A percentile compares a stretch with the other conserved stretches of the same genome.
Evolutionary conservation across 345 rosid genomes (phyloP).

Genomic region (Heritiera fomes): DNA sequence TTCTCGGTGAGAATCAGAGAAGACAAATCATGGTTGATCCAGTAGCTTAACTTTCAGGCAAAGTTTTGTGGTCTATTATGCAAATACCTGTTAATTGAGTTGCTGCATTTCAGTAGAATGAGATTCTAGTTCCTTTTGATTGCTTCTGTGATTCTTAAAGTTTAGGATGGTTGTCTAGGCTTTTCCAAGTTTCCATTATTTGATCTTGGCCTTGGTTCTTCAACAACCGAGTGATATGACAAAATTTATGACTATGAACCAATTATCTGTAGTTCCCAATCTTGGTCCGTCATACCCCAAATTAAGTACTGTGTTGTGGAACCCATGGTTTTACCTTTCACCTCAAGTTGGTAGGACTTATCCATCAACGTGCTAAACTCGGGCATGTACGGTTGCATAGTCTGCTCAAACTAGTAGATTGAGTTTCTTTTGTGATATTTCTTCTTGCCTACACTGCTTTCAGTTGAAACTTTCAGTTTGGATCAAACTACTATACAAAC

Average conservation of each 20-base stretch:
- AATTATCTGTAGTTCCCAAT: neutral
- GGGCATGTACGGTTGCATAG: neutral
- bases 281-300: neutral
- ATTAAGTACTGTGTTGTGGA: neutral
- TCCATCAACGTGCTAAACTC: constrained; percentile 13
- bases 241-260: neutral
- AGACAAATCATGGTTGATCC: constrained; percentile 17
- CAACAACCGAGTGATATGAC: neutral
- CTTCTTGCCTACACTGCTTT: neutral
- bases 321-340: constrained; percentile 14
- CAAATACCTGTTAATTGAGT: neutral
- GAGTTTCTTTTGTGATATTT: neutral
- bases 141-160: constrained; percentile 12
- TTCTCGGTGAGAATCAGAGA: neutral
- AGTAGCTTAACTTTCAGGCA: neutral
- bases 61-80: neutral
- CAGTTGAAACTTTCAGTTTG: constrained; percentile 4
- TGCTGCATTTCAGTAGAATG: neutral
- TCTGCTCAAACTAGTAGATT: neutral
- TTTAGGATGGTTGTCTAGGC: constrained; percentile 5
- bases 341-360: constrained; percentile 12
- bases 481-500: neutral
- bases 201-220: neutral
- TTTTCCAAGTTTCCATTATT: neutral
- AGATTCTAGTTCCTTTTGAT: constrained; percentile 1